Conservation (phyloP, 202 grass and related monocot genomes). For the Dendrocalamus latiflorus region DNA sequence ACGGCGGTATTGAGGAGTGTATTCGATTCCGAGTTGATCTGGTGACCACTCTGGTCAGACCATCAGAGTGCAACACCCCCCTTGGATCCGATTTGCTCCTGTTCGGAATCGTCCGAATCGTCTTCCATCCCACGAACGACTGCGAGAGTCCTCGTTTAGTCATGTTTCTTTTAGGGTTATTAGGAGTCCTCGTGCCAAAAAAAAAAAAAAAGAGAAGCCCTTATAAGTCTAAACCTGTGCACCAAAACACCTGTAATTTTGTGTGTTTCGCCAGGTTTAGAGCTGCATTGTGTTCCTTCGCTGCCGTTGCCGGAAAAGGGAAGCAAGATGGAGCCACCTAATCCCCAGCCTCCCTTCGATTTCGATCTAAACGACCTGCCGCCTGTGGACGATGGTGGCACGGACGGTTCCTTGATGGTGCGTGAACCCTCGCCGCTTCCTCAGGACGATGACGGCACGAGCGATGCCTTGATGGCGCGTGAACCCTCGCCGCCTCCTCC, state of each 20-base stretch:
- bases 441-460: too few relatives aligned
- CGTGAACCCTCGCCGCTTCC: too few relatives aligned
- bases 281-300: too few relatives aligned
- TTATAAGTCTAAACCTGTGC: too few relatives aligned
- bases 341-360: constrained; percentile 2
- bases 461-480: too few relatives aligned
- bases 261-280: not conserved
- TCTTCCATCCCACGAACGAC: not conserved
- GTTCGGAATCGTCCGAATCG: not conserved
- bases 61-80: not conserved
- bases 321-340: not conserved
- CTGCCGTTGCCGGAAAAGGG: too few relatives aligned
- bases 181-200: too few relatives aligned
- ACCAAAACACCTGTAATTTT: not conserved
- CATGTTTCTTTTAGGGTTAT: too few relatives aligned
- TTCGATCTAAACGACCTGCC: constrained; percentile 27
- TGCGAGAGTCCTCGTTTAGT: too few relatives aligned
- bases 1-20: not conserved
- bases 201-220: too few relatives aligned
- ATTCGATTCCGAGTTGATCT: not conserved
- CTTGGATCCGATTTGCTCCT: not conserved
- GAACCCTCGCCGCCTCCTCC: too few relatives aligned
- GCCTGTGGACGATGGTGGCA: not conserved
- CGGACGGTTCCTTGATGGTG: too few relatives aligned
- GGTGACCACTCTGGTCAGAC: not conserved